Evolutionary conservation across 169 alveolate species (phyloP), one percentile per base, ranked within the genome.

Genomic region (Eimeria necatrix): DNA sequence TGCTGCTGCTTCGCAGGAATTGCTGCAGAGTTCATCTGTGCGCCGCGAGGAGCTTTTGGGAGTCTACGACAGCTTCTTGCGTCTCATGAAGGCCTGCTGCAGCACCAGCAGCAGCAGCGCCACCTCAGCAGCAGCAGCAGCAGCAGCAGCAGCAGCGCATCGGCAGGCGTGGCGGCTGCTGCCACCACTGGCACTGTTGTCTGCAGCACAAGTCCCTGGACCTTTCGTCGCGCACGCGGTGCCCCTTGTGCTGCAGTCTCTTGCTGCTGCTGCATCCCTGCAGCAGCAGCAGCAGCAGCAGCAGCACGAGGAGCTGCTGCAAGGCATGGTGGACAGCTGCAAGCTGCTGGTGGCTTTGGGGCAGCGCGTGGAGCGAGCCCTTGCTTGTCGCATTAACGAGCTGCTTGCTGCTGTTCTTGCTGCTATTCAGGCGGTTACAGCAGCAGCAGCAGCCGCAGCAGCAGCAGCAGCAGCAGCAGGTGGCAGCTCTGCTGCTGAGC

Each of bases 161-260:
- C 88, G 52, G 46, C 88, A 78, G 88, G 88, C 88, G 59, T 78
- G 88, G 88, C 64, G 68, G 70, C 68, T 78, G 88, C 68, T 78
- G 88, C 68, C 88, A 4, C 68, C 88, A 2, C 16, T 78, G 68
- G 88, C 88, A 48, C n/a, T 78, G 88, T 46, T 78, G 70, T 78
- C 88, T 16, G 88, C 88, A 8, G 61, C 49, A 8, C 88, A 78
- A 26, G 41, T 48, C 18, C 88, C 88, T 9, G 48, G 51, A 20
- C 70, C 64, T 10, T 78, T 78, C 22, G 70, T 78, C 24, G 8
- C 70, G 26, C 70, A 78, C 24, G 64, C 68, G 8, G 68, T 78
- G 70, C 88, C 88, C 18, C 70, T 51, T 3, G 88, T 51, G 88
- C 88, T 78, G 88, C 88, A 78, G 32, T 32, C 49, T 18, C 68